phyloP scores from a whole-genome alignment of 73 alveolate genomes.

The Symbiodinium pilosum region DNA sequence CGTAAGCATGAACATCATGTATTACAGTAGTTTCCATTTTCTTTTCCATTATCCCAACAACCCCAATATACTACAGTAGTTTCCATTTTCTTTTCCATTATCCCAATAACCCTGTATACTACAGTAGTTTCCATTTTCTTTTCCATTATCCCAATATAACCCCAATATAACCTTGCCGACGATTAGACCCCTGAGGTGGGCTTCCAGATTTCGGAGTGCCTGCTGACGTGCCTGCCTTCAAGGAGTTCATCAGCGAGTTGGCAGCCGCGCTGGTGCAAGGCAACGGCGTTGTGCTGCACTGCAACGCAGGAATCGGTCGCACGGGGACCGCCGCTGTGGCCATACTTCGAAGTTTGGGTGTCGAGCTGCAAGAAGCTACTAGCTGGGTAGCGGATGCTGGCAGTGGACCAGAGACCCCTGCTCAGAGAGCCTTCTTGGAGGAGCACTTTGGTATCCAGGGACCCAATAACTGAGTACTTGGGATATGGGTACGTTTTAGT shows the following conservation, averaged over 20 bases:
- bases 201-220: not conserved
- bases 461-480: too few species aligned
- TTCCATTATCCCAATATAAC: too few species aligned
- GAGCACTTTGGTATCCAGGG: not conserved
- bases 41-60: too few species aligned
- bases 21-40: too few species aligned
- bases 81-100: too few species aligned
- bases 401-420: conserved; percentile 1
- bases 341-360: not conserved
- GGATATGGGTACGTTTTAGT: too few species aligned
- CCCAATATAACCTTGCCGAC: too few species aligned
- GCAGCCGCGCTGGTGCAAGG: not conserved
- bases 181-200: too few species aligned
- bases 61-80: too few species aligned
- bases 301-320: not conserved
- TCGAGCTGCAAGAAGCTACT: not conserved
- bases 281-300: not conserved
- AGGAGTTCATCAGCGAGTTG: not conserved
- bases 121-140: too few species aligned
- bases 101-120: too few species aligned
- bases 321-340: not conserved
- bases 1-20: too few species aligned
- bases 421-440: not conserved
- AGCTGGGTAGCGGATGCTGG: not conserved
- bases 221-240: not conserved